Base-by-base conservation (phyloP, 2,329 filamentous ascomycete species). In the Epichloe hybrida region DNA sequence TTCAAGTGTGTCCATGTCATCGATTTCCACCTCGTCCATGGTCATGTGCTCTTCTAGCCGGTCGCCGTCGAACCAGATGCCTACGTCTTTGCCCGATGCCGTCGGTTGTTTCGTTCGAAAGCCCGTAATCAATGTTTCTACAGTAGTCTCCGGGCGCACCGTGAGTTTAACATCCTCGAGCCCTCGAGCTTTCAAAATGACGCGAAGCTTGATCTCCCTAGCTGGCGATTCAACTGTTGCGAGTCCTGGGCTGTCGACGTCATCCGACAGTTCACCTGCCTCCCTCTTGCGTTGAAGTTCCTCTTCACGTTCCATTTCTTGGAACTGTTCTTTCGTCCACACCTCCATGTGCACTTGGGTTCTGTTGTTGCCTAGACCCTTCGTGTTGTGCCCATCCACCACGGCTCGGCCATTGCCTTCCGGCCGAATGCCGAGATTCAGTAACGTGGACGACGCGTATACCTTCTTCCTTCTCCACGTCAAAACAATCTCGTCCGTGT, bases 41-140 rank as follows among this genome's bases (percentile, higher is more conserved):
- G 74, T 77, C 34, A 70, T 68, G 1, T 79, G 71, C 17, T 77
- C 74, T 13, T 83, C 77, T 31, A 94, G 68, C 45, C 71, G 69
- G 48, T 90, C 87, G 13, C 88, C 88, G 58, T 95, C 88, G 64
- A 88, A 90, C 57, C 75, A 72, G 11, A 95, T 69, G 38, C 74
- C 73, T 3, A 93, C 68, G 0, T 73, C 64, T 56, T 72, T 75
- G 4, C 75, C 73, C 1, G 68, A 61, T 0, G 68, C 64, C 17
- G 90, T 63, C 0, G 69, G 58, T 34, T 76, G 73, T 56, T 74
- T 69, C 38, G 70, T 69, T 48, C 79, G 75, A 62, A 85, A 91
- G 3, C 73, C 76, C 39, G 69, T 70, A 17, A 85, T 69, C 48
- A 94, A 72, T 49, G 77, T 80, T 35, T 72, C 73, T 23, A 89